A percentile compares a stretch with the other conserved stretches of the same genome.
Evolutionary conservation across 352 stramenopile genomes (phyloP).

Genomic region (Globisporangium nunn): DNA sequence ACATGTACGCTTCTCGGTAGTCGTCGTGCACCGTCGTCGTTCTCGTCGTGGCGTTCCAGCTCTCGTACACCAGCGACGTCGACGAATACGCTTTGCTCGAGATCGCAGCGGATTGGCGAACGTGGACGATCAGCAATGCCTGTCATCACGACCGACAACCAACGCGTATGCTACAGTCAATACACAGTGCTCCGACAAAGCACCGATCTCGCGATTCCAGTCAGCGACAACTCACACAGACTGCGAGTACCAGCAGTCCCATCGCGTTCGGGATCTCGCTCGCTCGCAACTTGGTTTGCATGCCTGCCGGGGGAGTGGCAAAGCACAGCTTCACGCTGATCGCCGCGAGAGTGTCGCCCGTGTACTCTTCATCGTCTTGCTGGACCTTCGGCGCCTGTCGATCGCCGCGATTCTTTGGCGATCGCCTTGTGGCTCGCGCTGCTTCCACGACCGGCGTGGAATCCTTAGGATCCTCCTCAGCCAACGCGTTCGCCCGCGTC

Average conservation of each 20-base stretch:
- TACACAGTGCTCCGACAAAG: not conserved
- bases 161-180: not conserved
- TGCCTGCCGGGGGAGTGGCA: conserved; percentile 9
- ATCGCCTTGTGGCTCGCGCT: not conserved
- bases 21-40: conserved; percentile 54
- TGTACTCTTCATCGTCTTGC: conserved; percentile 1
- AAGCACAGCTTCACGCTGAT: conserved; percentile 27
- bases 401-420: not conserved
- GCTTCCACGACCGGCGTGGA: not conserved
- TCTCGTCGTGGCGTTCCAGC: conserved; percentile 41
- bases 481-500: conserved; percentile 10
- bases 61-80: conserved; percentile 66
- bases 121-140: conserved; percentile 64
- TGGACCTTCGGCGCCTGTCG: not conserved
- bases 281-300: conserved; percentile 5
- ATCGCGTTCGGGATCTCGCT: conserved; percentile 19
- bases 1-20: conserved; percentile 79
- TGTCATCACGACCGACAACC: conserved; percentile 14
- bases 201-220: not conserved
- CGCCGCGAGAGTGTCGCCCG: conserved; percentile 23
- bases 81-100: conserved; percentile 74
- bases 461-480: not conserved
- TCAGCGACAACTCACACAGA: conserved; percentile 28
- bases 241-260: conserved; percentile 43
- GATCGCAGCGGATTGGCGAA: conserved; percentile 51